Percentiles rank a stretch among this genome's conserved stretches.
phyloP scores from a whole-genome alignment of 208 protist genomes.

The Leishmania tarentolae region DNA sequence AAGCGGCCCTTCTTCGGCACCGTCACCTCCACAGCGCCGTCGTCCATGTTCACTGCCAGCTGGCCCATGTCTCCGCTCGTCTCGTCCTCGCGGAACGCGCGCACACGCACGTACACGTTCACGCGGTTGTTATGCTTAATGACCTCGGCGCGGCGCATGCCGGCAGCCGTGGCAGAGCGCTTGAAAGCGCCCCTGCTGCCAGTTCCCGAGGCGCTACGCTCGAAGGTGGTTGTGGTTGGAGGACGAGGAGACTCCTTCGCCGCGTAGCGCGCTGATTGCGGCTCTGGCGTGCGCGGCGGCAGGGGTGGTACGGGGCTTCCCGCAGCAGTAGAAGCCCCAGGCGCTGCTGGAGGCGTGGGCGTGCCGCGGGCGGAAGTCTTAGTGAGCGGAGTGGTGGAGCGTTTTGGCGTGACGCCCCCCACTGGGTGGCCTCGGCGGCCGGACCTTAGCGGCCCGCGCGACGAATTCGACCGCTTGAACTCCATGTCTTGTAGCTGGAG shows the following conservation, averaged over 20 bases:
- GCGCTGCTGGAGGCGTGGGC: not conserved
- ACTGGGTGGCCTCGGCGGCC: not conserved
- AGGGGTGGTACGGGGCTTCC: not conserved
- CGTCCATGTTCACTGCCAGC: conserved; percentile 50
- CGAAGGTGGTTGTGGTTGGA: conserved; percentile 20
- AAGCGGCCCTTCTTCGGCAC: conserved; percentile 77
- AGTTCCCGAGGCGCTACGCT: conserved; percentile 39
- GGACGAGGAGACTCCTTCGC: not conserved
- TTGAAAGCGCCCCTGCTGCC: conserved; percentile 53
- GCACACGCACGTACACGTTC: conserved; percentile 87
- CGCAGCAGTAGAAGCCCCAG: not conserved
- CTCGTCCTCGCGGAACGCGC: conserved; percentile 62
- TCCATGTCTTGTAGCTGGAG: no score
- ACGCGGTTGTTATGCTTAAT: conserved; percentile 66
- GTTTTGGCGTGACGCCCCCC: not conserved
- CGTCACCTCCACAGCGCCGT: conserved; percentile 61
- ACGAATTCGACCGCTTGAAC: conserved; percentile 77
- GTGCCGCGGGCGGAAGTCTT: not conserved
- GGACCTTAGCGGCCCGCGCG: conserved; percentile 21
- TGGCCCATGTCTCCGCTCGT: conserved; percentile 44
- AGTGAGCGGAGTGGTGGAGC: not conserved
- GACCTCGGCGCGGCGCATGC: conserved; percentile 44
- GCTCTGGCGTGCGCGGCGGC: not conserved
- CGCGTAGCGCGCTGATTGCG: not conserved
- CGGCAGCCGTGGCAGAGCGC: conserved; percentile 52